Conservation (phyloP, 257 asterid genomes). For the Salvia rosmarinus region DNA sequence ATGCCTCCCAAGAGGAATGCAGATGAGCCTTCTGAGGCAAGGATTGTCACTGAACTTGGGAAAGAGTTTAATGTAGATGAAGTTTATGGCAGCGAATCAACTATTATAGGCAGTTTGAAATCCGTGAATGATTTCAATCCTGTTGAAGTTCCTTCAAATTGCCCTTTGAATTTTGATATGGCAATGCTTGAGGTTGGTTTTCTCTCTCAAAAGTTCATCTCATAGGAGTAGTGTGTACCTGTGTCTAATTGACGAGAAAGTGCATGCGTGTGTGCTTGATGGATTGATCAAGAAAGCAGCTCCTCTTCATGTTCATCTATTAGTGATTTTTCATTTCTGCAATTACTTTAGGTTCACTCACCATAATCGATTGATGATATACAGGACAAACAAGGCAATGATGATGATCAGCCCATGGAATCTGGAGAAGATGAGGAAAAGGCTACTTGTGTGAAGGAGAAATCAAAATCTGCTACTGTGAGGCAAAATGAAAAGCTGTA, state of each 20-base stretch:
- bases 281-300: too few relatives aligned
- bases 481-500: conserved; percentile 84
- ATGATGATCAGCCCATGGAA: conserved; percentile 61
- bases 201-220: conserved; percentile 4
- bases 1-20: conserved; percentile 79
- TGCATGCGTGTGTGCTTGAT: too few relatives aligned
- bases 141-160: conserved; percentile 73
- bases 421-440: conserved; percentile 49
- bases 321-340: not conserved
- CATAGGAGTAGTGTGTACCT: not conserved
- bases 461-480: conserved; percentile 47
- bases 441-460: conserved; percentile 40
- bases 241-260: too few relatives aligned
- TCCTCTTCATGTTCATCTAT: not conserved
- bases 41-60: conserved; percentile 72
- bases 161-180: conserved; percentile 69
- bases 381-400: conserved; percentile 54
- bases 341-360: not conserved
- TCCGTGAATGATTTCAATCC: conserved; percentile 75
- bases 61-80: conserved; percentile 82
- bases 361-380: not conserved
- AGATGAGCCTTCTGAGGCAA: conserved; percentile 72
- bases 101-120: conserved; percentile 95
- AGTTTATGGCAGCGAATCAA: conserved; percentile 79
- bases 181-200: conserved; percentile 73